These are phyloP conservation scores for Ascobolus immersus DNA, from an alignment of 495 filamentous ascomycete genomes.

Conservation along the genomic window DNA sequence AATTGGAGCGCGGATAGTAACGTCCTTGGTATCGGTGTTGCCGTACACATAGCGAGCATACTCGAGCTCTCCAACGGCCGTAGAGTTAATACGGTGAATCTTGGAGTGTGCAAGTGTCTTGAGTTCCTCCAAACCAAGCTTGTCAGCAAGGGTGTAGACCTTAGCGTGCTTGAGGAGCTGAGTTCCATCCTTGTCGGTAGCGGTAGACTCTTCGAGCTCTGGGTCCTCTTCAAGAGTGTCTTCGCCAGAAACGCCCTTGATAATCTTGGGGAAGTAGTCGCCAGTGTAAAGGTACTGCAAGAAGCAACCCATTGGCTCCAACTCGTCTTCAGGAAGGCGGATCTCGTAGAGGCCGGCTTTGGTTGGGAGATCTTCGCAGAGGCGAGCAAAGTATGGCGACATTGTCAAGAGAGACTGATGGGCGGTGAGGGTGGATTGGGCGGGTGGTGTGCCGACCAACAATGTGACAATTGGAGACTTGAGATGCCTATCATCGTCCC, in stretches of 20 bases:
- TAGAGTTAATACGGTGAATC: slow-evolving; percentile 68
- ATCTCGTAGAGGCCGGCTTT: slow-evolving; percentile 33
- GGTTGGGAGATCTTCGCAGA: slow-evolving; percentile 30
- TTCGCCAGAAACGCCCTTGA: slow-evolving; percentile 20
- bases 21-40: slow-evolving; percentile 42
- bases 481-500: slow-evolving; percentile 44
- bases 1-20: slow-evolving; percentile 51
- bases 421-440: slow-evolving; percentile 38
- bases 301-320: slow-evolving; percentile 65
- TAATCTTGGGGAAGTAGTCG: slow-evolving; percentile 57
- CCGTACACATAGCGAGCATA: slow-evolving; percentile 81
- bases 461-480: slow-evolving; percentile 59
- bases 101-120: slow-evolving; percentile 59
- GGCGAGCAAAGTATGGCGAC: slow-evolving; percentile 47
- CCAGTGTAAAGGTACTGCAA: slow-evolving; percentile 80
- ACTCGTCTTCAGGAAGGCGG: slow-evolving; percentile 39
- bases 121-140: slow-evolving; percentile 43
- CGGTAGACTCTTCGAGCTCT: slow-evolving; percentile 31
- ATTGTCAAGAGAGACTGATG: slow-evolving; percentile 52
- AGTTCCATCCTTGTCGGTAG: slow-evolving; percentile 39
- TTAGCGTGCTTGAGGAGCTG: slow-evolving; percentile 65
- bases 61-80: slow-evolving; percentile 60
- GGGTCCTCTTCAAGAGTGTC: slow-evolving; percentile 13
- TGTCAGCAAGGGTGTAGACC: slow-evolving; percentile 71
- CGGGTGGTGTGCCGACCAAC: slow-evolving; percentile 36